phyloP scores from a whole-genome alignment of 257 asterid species.

The Jaltomata sinuosa region DNA sequence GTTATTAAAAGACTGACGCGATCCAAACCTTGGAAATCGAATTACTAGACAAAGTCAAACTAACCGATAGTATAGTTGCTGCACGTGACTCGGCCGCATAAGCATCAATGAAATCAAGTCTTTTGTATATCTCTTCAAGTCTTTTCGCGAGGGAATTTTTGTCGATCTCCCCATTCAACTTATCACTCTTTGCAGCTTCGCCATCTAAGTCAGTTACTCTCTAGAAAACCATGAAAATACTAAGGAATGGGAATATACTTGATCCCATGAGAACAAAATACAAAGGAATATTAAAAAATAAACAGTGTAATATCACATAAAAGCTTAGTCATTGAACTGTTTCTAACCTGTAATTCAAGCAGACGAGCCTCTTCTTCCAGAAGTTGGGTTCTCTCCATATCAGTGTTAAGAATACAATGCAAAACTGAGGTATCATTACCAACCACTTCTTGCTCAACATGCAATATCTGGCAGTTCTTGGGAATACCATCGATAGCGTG shows the following conservation, averaged over 20 bases:
- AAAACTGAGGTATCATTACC: conserved; percentile 76
- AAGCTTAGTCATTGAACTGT: conserved; percentile 8
- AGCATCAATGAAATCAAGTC: conserved; percentile 93
- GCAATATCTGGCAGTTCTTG: conserved; percentile 88
- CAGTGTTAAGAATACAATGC: conserved; percentile 90
- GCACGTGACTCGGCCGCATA: conserved; percentile 98
- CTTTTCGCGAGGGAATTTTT: conserved; percentile 52
- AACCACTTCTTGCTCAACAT: conserved; percentile 96
- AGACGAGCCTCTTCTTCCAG: conserved; percentile 79
- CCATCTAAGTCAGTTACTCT: conserved; percentile 50
- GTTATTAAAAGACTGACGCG: background rate
- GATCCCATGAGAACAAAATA: conserved; percentile 4
- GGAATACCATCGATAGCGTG: conserved; percentile 98
- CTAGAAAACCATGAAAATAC: conserved; percentile 25
- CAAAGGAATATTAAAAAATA: conserved; percentile 8
- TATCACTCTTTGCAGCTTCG: conserved; percentile 41
- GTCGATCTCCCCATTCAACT: conserved; percentile 31
- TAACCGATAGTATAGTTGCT: conserved; percentile 94
- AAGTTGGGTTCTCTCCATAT: conserved; percentile 74
- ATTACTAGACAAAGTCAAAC: conserved; percentile 15
- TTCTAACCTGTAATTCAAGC: conserved; percentile 67
- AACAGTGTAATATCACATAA: background rate
- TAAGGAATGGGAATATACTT: background rate
- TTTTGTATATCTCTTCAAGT: conserved; percentile 82
- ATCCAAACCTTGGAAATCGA: background rate